A percentile compares a stretch with the other conserved stretches of the same genome.
Evolutionary conservation across 257 asterid species (phyloP).

Genomic region (Solanum peruvianum): DNA sequence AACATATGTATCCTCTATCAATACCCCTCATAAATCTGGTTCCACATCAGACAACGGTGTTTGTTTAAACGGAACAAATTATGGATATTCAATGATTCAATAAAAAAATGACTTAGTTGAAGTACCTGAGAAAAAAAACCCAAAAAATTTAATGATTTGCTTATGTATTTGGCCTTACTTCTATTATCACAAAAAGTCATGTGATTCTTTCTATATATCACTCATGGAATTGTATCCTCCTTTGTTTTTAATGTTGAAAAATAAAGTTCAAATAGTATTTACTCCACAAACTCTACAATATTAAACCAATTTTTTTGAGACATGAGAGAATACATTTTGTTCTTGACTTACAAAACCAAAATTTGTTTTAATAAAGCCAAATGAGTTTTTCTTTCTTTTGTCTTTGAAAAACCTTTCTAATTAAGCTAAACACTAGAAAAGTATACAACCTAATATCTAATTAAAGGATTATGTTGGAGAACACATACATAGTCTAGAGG

Average conservation of each 20-base stretch:
- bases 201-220: not conserved
- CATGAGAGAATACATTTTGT: not conserved
- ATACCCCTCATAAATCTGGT: too few species aligned
- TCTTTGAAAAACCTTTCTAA: not conserved
- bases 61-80: too few species aligned
- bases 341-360: not conserved
- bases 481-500: not conserved
- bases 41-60: too few species aligned
- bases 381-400: not conserved
- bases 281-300: not conserved
- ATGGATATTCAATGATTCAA: too few species aligned
- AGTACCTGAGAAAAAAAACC: too few species aligned
- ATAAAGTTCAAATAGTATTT: not conserved
- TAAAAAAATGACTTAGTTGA: too few species aligned
- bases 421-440: not conserved
- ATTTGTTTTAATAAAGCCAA: not conserved
- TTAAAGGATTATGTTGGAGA: not conserved
- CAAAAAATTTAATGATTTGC: too few species aligned
- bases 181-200: too few species aligned
- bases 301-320: not conserved
- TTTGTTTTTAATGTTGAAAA: too few species aligned
- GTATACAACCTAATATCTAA: not conserved
- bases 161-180: not conserved
- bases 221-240: not conserved
- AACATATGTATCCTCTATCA: too few species aligned